These are phyloP conservation scores for Alternaria panax DNA, from an alignment of 2,329 filamentous ascomycete species.

Conservation along the genomic window DNA sequence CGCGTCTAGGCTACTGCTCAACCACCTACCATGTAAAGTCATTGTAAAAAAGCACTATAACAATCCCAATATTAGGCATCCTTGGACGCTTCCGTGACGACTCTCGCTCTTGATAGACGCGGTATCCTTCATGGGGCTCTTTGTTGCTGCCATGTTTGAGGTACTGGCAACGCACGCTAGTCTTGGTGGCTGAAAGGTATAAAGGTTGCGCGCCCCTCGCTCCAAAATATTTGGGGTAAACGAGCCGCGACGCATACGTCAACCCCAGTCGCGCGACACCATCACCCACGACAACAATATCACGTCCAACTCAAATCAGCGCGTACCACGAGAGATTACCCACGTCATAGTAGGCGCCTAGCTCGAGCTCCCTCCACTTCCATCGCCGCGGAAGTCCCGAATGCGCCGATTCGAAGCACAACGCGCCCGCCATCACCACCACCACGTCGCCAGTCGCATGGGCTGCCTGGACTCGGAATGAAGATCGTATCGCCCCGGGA, in stretches of 20 bases:
- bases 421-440: conserved; percentile 33
- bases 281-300: neutral
- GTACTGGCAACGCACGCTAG: conserved; percentile 13
- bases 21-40: neutral
- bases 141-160: conserved; percentile 12
- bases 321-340: neutral
- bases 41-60: neutral
- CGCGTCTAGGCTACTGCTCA: neutral
- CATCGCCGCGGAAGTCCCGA: conserved; percentile 29
- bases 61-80: neutral
- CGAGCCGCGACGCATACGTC: conserved; percentile 28
- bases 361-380: neutral
- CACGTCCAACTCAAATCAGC: neutral
- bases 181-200: conserved; percentile 17
- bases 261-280: conserved; percentile 17
- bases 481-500: conserved; percentile 57
- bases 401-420: conserved; percentile 42
- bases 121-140: neutral
- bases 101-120: neutral
- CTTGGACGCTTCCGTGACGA: neutral
- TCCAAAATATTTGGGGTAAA: conserved; percentile 7
- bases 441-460: conserved; percentile 37
- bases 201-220: conserved; percentile 17
- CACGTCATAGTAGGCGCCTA: neutral
- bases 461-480: conserved; percentile 51